Evolutionary conservation across 2,329 filamentous ascomycete species (phyloP).

Genomic region (Bipolaris oryzae): DNA sequence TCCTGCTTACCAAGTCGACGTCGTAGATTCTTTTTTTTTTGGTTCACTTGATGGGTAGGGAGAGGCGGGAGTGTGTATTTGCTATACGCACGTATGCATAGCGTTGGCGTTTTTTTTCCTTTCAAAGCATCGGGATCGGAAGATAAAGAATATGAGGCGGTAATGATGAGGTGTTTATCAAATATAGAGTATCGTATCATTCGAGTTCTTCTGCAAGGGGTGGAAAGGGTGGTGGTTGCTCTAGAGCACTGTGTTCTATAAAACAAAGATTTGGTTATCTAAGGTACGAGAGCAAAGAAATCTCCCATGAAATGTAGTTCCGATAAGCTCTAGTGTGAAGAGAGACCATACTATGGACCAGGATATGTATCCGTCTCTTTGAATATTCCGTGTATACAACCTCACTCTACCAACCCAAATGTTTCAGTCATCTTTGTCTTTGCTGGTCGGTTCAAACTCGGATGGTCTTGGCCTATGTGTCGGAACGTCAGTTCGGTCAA

Average conservation of each 20-base stretch:
- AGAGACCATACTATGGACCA: background rate
- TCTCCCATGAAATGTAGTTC: background rate
- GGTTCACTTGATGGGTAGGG: background rate
- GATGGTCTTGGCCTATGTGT: background rate
- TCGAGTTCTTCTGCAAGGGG: background rate
- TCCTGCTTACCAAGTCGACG: slow-evolving; percentile 56
- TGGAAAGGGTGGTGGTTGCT: background rate
- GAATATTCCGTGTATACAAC: background rate
- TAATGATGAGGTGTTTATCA: background rate
- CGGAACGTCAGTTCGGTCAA: background rate
- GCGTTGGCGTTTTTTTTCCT: slow-evolving; percentile 1
- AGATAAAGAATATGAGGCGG: background rate
- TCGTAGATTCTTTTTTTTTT: slow-evolving; percentile 4
- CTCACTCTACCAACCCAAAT: background rate
- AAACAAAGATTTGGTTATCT: background rate
- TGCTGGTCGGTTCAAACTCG: too few relatives aligned
- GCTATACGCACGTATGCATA: slow-evolving; percentile 1
- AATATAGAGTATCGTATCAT: background rate
- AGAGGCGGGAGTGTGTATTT: background rate
- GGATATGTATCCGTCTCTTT: background rate
- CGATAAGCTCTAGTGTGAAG: background rate
- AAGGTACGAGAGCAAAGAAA: too few relatives aligned
- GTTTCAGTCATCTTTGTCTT: background rate
- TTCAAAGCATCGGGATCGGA: background rate
- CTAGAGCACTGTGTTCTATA: background rate